These are phyloP conservation scores for Chrysosporium keratinophilum DNA, from an alignment of 2,329 filamentous ascomycete genomes.

Conservation along the genomic window DNA sequence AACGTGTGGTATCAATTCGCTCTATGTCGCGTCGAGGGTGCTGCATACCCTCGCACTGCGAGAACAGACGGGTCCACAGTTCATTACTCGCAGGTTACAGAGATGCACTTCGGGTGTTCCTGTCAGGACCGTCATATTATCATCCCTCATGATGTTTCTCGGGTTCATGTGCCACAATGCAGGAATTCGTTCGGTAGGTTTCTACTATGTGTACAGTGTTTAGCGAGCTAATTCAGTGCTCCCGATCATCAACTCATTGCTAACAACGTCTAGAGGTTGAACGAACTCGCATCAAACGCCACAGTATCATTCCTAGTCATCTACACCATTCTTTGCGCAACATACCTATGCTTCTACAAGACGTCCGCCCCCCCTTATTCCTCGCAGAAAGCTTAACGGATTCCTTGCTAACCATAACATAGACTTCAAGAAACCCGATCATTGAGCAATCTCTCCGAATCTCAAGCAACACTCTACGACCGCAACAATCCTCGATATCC, in stretches of 20 bases:
- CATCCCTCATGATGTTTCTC: conserved; percentile 30
- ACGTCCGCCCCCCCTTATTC: conserved; percentile 22
- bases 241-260: background rate
- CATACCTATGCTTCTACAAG: conserved; percentile 28
- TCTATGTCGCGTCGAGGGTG: conserved; percentile 36
- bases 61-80: conserved; percentile 33
- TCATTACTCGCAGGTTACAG: conserved; percentile 31
- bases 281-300: conserved; percentile 31
- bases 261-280: conserved; percentile 22
- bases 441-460: conserved; percentile 30
- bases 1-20: conserved; percentile 33
- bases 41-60: conserved; percentile 35
- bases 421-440: conserved; percentile 33
- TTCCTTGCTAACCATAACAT: background rate
- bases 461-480: conserved; percentile 16
- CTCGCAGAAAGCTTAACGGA: background rate
- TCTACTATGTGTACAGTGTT: background rate
- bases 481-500: conserved; percentile 21
- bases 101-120: conserved; percentile 33
- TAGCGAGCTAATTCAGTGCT: no score
- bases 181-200: conserved; percentile 27
- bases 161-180: conserved; percentile 33
- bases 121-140: conserved; percentile 31
- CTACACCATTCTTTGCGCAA: conserved; percentile 34
- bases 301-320: conserved; percentile 33